phyloP scores from a whole-genome alignment of 176 grass and related monocot genomes.

The Aegilops speltoides region DNA sequence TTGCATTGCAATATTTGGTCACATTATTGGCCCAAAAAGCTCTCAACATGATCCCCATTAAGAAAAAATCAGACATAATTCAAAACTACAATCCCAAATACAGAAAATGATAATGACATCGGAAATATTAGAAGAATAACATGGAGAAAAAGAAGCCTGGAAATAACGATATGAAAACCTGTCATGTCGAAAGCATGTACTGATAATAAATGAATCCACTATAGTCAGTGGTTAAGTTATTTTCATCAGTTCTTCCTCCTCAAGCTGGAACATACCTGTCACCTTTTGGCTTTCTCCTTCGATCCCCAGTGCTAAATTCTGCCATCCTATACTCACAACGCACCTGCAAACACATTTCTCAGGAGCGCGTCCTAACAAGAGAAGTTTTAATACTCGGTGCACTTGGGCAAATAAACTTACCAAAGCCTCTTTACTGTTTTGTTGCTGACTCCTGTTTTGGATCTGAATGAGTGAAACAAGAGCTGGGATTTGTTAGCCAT shows the following conservation, averaged over 20 bases:
- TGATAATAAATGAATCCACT: neutral
- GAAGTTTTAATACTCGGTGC: neutral
- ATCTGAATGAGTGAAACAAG: slow-evolving; percentile 46
- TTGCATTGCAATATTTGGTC: neutral
- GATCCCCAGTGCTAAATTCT: slow-evolving; percentile 96
- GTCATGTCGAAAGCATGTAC: neutral
- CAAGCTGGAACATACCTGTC: slow-evolving; percentile 61
- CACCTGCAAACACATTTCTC: slow-evolving; percentile 58
- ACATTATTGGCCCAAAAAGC: neutral
- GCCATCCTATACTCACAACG: slow-evolving; percentile 98
- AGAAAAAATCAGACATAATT: neutral
- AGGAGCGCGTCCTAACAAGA: slow-evolving; percentile 32
- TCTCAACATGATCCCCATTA: neutral
- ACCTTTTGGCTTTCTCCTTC: slow-evolving; percentile 83
- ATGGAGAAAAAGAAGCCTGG: neutral
- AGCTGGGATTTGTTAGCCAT: neutral
- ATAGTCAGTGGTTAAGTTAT: neutral
- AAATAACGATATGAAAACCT: neutral
- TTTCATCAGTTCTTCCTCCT: neutral
- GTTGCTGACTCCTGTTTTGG: slow-evolving; percentile 77
- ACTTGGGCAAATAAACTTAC: slow-evolving; percentile 34
- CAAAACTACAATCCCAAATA: neutral
- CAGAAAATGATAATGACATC: neutral
- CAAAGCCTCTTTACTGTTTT: slow-evolving; percentile 68
- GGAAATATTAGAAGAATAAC: neutral